Base-by-base conservation (phyloP, 1,139 yeast genomes). In the Yarrowia galli region DNA sequence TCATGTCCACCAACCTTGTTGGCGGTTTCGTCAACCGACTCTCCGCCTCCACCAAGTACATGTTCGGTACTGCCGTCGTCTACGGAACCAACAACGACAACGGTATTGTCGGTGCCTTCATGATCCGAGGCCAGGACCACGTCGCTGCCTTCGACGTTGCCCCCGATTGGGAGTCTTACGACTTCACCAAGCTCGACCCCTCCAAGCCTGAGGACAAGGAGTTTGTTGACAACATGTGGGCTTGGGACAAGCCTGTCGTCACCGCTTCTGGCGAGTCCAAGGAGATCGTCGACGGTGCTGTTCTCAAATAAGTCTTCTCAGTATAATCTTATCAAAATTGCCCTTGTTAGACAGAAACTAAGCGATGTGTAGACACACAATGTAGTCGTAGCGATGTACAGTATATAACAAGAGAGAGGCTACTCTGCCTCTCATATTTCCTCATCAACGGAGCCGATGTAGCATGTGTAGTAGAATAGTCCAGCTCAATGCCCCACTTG, bases 11-110 rank as follows among this genome's bases (percentile, higher is more conserved):
- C 89, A 95, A 95, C 89, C 88, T 92, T 82, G 84, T 95, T 79
- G 98, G 98, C 80, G 99, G 99, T 78, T 95, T 95, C 91, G 92
- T 95, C 88, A 89, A 88, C 89, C 91, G 99, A 85, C 87, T 95
- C 78, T 79, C 88, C 72, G 98, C 88, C 74, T 93, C 98, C 73
- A 85, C 91, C 84, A 95, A 95, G 85, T 95, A 88, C 87, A 81
- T 95, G 87, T 95, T 95, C 81, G 99, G 99, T 79, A 83, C 88
- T 79, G 81, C 89, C 83, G 97, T 92, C 77, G 98, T 95, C 75
- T 93, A 91, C 84, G 99, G 99, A 82, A 98, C 91, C 85, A 92
- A 92, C 92, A 93, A 92, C 90, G 85, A 89, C 88, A 95, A 93
- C 84, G 98, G 98, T 85, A 93, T 95, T 80, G 84, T 91, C 75